Conservation (phyloP, 192 early-diverging fungal genomes). For the Coemansia sp. region DNA sequence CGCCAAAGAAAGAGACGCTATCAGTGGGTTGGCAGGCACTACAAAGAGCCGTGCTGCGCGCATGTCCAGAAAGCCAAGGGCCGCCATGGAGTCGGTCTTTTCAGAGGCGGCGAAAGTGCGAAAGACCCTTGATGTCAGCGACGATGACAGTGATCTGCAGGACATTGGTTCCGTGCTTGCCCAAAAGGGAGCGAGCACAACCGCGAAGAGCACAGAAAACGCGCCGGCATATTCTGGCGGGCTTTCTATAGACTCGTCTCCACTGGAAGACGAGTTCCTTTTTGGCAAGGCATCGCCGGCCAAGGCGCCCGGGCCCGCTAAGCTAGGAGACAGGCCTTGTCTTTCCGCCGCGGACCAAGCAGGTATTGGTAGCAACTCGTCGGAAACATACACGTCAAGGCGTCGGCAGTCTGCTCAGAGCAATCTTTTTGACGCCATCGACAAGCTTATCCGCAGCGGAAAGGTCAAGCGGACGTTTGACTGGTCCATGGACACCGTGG, state of each 20-base stretch:
- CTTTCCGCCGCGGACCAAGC: background rate
- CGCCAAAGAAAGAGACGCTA: too few relatives aligned
- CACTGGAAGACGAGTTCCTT: conserved; percentile 8
- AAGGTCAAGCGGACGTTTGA: conserved; percentile 38
- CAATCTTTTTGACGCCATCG: conserved; percentile 34
- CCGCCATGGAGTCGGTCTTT: background rate
- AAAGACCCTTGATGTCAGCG: background rate
- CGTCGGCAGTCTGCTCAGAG: conserved; percentile 21
- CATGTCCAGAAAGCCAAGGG: background rate
- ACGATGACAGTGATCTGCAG: conserved; percentile 15
- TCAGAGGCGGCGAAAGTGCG: background rate
- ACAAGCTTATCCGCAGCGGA: conserved; percentile 35
- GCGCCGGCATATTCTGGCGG: background rate
- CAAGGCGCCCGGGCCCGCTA: background rate
- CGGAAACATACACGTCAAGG: background rate
- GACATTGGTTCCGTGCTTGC: conserved; percentile 7
- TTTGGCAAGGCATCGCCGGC: background rate
- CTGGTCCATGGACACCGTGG: conserved; percentile 22
- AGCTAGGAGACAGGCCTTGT: background rate
- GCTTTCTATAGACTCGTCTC: conserved; percentile 20
- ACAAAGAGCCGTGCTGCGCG: background rate
- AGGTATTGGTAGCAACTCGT: background rate
- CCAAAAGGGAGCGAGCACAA: background rate
- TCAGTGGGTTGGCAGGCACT: too few relatives aligned
- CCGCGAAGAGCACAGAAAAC: background rate